These are phyloP conservation scores for Vitis hybrid DNA, from an alignment of 177 flowering plant genomes.

Conservation along the genomic window DNA sequence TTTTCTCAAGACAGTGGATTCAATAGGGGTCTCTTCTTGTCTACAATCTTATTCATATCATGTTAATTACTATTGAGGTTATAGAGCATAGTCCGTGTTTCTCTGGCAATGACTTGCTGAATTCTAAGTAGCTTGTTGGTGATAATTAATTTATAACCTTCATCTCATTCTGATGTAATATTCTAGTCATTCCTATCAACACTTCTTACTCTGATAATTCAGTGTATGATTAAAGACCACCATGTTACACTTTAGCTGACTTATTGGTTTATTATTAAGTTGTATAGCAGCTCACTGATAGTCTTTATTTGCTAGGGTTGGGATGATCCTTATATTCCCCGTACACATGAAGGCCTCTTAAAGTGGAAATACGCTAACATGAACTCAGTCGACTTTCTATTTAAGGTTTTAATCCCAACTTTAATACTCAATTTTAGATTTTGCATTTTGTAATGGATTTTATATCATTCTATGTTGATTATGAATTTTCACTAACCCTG, in stretches of 20 bases:
- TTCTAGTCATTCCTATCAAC: not conserved
- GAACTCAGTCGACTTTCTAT: conserved; percentile 96
- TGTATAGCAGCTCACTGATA: conserved; percentile 6
- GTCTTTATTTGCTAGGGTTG: conserved; percentile 63
- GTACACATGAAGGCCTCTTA: conserved; percentile 93
- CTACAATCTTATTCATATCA: too few species aligned
- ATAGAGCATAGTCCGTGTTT: too few species aligned
- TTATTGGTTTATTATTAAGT: conserved; percentile 1
- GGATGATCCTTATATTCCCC: conserved; percentile 94
- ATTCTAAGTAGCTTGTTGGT: too few species aligned
- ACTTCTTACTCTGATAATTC: too few species aligned
- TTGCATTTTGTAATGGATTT: not conserved
- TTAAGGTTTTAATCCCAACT: conserved; percentile 59
- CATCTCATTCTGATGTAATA: too few species aligned
- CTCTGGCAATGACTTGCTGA: too few species aligned
- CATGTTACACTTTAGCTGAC: not conserved
- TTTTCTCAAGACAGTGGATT: not conserved
- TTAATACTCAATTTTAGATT: not conserved
- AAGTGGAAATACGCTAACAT: conserved; percentile 93
- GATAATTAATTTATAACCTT: too few species aligned
- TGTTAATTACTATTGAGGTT: too few species aligned
- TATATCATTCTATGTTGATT: not conserved
- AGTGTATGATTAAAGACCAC: too few species aligned
- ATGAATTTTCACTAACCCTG: not conserved
- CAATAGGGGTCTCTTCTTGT: not conserved